Base-by-base conservation (phyloP, 1,139 yeast genomes). In the Taphrina pruni region DNA sequence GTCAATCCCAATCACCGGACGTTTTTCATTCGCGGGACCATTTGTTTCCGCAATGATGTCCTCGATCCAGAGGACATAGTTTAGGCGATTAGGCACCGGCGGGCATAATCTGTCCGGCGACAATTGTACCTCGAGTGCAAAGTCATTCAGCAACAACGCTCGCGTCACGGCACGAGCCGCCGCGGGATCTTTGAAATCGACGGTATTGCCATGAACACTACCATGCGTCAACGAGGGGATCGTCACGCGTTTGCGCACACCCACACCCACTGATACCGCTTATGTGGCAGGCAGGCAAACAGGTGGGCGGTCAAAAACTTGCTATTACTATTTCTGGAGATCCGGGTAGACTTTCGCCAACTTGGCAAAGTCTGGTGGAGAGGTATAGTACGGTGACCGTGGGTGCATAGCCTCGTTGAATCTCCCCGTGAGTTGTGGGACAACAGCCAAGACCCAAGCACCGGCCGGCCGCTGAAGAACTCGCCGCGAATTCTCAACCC, bases 31-130 rank as follows among this genome's bases (percentile, higher is more conserved):
- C 12, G 43, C 64, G 5, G 52, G 41, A 26, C 32, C 32, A 26
- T 26, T 21, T 2, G 71, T 70, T 17, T 72, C 69, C 45, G 65
- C 70, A 8, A 73, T 41, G 6, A 73, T 65, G 54, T 73, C 74
- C 58, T 73, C 71, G 17, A 74, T 35, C 75, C 76, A 73, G 8
- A 71, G 65, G 8, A 73, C 58, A 48, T 73, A 74, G 55, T 71
- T 70, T 17, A 73, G 61, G 14, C 76, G 71, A 58, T 72, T 74
- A 11, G 75, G 71, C 6, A 72, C 71, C 32, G 75, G 67, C 2
- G 76, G 76, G 61, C 76, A 74, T 4, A 74, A 70, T 17, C 74
- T 66, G 36, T 72, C 71, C 12, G 50, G 51, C 11, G 70, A 60
- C 6, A 74, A 54, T 11, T 57, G 20, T 17, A 74, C 62, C 20